Evolutionary conservation across 257 asterid species (phyloP).

Genomic region (Petunia secreta): DNA sequence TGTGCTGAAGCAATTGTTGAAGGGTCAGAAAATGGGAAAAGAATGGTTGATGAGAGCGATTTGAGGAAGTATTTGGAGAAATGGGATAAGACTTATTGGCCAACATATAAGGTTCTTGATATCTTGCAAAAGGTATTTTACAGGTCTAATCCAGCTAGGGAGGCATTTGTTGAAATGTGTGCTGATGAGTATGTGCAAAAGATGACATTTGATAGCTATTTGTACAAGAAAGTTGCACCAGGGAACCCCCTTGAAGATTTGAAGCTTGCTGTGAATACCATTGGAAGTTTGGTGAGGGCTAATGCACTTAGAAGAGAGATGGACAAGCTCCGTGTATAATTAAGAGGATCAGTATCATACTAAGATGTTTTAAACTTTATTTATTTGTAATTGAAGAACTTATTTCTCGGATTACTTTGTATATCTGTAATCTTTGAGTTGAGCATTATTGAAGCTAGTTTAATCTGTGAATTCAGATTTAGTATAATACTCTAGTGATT

Average conservation of each 20-base stretch:
- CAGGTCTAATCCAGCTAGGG: constrained; percentile 85
- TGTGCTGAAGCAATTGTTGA: constrained; percentile 91
- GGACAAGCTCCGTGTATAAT: constrained; percentile 66
- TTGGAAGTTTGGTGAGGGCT: constrained; percentile 87
- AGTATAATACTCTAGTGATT: background rate
- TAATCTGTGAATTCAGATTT: background rate
- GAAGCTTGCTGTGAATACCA: constrained; percentile 85
- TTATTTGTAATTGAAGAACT: background rate
- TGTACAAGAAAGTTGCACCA: constrained; percentile 85
- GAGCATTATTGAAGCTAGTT: background rate
- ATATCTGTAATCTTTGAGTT: background rate
- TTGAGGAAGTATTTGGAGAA: constrained; percentile 75
- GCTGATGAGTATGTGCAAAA: constrained; percentile 92
- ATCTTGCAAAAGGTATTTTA: constrained; percentile 85
- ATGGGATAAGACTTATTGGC: constrained; percentile 95
- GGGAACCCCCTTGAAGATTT: constrained; percentile 90
- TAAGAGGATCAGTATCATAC: background rate
- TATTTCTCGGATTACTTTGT: background rate
- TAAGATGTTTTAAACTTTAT: constrained; percentile 6
- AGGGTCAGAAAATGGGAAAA: constrained; percentile 82
- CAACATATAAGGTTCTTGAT: constrained; percentile 86
- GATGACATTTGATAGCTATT: constrained; percentile 89
- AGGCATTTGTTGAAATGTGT: constrained; percentile 93
- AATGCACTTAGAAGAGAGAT: constrained; percentile 87
- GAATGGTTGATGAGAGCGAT: constrained; percentile 81